Conservation (phyloP, 164 flowering plant genomes). For the Kalanchoe fedtschenkoi region DNA sequence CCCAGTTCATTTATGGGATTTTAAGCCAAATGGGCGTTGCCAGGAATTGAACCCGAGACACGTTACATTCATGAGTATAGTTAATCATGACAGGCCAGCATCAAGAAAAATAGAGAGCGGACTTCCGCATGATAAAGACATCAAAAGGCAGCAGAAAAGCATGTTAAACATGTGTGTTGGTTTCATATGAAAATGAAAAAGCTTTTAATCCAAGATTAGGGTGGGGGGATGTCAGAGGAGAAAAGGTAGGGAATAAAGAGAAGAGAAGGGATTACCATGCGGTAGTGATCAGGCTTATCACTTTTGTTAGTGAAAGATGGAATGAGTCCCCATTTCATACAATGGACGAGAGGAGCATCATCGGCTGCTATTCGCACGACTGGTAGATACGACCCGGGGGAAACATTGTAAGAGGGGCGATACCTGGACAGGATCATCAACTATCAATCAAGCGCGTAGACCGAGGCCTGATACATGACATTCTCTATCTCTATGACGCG, state of each 20-base stretch:
- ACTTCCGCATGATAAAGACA: no score
- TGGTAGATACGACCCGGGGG: slow-evolving; percentile 70
- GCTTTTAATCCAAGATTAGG: no score
- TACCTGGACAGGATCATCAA: slow-evolving; percentile 31
- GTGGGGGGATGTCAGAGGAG: not conserved
- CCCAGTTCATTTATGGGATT: no score
- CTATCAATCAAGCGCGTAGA: not conserved
- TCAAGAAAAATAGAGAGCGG: no score
- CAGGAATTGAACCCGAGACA: no score
- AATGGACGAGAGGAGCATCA: slow-evolving; percentile 41
- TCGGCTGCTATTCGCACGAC: slow-evolving; percentile 57
- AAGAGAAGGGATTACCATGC: slow-evolving; percentile 37
- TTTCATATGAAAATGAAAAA: no score
- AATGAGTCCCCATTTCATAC: slow-evolving; percentile 95
- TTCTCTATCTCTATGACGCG: not conserved
- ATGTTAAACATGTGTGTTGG: no score
- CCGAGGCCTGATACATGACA: not conserved
- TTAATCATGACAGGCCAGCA: no score
- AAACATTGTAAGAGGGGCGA: slow-evolving; percentile 62
- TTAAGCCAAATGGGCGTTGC: no score
- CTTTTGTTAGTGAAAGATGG: slow-evolving; percentile 86
- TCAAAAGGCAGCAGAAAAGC: no score
- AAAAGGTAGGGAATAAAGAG: not conserved
- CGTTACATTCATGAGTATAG: no score
- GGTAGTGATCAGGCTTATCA: slow-evolving; percentile 79